phyloP scores from a whole-genome alignment of 2,329 filamentous ascomycete species.

The Tympanopsis confertula region DNA sequence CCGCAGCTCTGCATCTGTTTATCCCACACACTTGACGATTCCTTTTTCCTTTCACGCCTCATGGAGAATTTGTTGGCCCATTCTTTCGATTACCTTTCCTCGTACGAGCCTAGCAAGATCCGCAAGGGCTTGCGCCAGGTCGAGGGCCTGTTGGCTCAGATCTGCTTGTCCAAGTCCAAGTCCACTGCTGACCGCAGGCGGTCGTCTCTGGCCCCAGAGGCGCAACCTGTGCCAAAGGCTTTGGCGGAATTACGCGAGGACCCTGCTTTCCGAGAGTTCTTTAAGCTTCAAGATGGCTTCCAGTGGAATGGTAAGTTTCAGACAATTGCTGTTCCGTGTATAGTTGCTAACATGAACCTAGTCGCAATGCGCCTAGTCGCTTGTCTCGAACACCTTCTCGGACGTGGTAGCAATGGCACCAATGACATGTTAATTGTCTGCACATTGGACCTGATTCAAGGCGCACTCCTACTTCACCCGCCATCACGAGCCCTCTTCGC shows the following conservation, averaged over 20 bases:
- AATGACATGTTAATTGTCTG: conserved; percentile 83
- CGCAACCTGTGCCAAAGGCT: conserved; percentile 39
- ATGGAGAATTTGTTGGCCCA: conserved; percentile 91
- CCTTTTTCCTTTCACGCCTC: conserved; percentile 12
- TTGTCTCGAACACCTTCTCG: conserved; percentile 75
- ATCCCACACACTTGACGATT: too few species aligned
- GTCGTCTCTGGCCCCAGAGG: conserved; percentile 13
- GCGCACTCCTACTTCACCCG: conserved; percentile 76
- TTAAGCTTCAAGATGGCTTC: conserved; percentile 91
- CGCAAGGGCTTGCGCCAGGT: conserved; percentile 89
- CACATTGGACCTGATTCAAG: conserved; percentile 80
- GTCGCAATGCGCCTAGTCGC: conserved; percentile 75
- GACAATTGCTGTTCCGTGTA: too few species aligned
- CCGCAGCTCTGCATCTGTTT: too few species aligned
- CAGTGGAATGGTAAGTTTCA: conserved; percentile 73
- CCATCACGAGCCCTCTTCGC: conserved; percentile 79
- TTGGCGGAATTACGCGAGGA: conserved; percentile 65
- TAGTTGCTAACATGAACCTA: neutral
- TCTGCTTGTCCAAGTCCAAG: conserved; percentile 49
- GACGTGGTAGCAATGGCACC: conserved; percentile 68
- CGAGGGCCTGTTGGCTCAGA: conserved; percentile 84
- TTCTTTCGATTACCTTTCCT: conserved; percentile 93
- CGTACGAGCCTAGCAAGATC: conserved; percentile 79
- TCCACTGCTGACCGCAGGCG: conserved; percentile 3
- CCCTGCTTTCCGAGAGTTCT: conserved; percentile 88